phyloP scores from a whole-genome alignment of 805 yeast species.

The Wickerhamomyces strasburgensis region DNA sequence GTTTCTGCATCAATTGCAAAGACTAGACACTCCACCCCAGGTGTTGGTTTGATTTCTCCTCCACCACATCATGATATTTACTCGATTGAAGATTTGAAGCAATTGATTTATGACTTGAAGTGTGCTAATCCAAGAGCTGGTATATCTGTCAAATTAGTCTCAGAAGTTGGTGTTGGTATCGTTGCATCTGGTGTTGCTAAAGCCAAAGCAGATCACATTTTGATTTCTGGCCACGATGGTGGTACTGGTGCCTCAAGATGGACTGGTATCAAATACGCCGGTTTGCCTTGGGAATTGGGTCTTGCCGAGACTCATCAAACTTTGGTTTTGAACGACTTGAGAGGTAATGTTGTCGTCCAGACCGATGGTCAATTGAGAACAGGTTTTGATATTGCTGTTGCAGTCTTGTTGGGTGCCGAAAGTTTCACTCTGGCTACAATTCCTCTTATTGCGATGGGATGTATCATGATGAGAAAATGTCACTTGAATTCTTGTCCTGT shows the following conservation, averaged over 20 bases:
- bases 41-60: constrained; percentile 95
- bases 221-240: constrained; percentile 98
- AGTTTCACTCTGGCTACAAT: constrained; percentile 98
- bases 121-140: constrained; percentile 97
- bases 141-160: constrained; percentile 92
- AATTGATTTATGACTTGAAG: constrained; percentile 91
- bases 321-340: constrained; percentile 86
- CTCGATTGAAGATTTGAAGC: constrained; percentile 96
- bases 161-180: constrained; percentile 98
- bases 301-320: constrained; percentile 98
- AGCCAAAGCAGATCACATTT: constrained; percentile 95
- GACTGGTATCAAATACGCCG: constrained; percentile 96
- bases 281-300: constrained; percentile 98
- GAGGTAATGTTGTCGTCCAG: constrained; percentile 93
- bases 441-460: constrained; percentile 95
- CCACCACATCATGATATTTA: constrained; percentile 99
- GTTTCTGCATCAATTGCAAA: constrained; percentile 85
- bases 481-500: constrained; percentile 95
- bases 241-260: constrained; percentile 99
- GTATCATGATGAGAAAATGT: constrained; percentile 94
- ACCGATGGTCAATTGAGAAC: constrained; percentile 99
- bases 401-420: constrained; percentile 95
- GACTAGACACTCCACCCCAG: constrained; percentile 94
- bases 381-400: constrained; percentile 95
- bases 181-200: constrained; percentile 99